Evolutionary conservation across 768 basidiomycete species (phyloP).

Genomic region (Mycena filopes): DNA sequence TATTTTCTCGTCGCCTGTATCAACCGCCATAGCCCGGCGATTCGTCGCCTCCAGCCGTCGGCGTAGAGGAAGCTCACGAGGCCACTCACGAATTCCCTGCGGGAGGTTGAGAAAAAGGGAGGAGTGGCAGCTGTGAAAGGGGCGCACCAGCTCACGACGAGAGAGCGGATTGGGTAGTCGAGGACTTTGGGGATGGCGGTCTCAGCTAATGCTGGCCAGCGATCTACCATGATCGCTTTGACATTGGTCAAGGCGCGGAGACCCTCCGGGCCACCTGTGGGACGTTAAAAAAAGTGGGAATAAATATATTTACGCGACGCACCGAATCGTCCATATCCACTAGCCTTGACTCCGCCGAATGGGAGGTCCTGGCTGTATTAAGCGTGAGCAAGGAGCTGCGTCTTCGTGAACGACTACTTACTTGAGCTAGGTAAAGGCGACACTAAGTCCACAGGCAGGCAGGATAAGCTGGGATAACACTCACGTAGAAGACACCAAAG

Average conservation of each 20-base stretch:
- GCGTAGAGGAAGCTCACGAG: slow-evolving; percentile 64
- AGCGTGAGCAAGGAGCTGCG: slow-evolving; percentile 18
- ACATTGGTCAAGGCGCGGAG: slow-evolving; percentile 87
- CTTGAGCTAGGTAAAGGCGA: slow-evolving; percentile 64
- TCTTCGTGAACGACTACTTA: slow-evolving; percentile 46
- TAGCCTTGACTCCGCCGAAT: slow-evolving; percentile 92
- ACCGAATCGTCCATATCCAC: slow-evolving; percentile 96
- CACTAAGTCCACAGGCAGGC: slow-evolving; percentile 22
- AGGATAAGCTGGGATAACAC: slow-evolving; percentile 41
- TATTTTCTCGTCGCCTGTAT: slow-evolving; percentile 50
- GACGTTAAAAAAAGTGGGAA: slow-evolving; percentile 18
- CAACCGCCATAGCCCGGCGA: slow-evolving; percentile 54
- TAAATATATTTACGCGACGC: slow-evolving; percentile 36
- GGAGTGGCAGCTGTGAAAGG: slow-evolving; percentile 1
- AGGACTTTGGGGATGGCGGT: slow-evolving; percentile 88
- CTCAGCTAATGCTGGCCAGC: slow-evolving; percentile 84
- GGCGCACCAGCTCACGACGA: slow-evolving; percentile 78
- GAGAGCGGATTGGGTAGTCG: slow-evolving; percentile 86
- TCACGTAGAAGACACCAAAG: slow-evolving; percentile 88
- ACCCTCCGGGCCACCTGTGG: slow-evolving; percentile 91
- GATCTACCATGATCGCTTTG: slow-evolving; percentile 88
- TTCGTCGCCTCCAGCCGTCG: slow-evolving; percentile 60
- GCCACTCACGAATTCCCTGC: slow-evolving; percentile 62
- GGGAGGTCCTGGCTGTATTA: slow-evolving; percentile 83
- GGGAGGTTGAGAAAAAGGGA: background rate